These are phyloP conservation scores for Phytophthora tubulina DNA, from an alignment of 352 stramenopile genomes.

Conservation along the genomic window DNA sequence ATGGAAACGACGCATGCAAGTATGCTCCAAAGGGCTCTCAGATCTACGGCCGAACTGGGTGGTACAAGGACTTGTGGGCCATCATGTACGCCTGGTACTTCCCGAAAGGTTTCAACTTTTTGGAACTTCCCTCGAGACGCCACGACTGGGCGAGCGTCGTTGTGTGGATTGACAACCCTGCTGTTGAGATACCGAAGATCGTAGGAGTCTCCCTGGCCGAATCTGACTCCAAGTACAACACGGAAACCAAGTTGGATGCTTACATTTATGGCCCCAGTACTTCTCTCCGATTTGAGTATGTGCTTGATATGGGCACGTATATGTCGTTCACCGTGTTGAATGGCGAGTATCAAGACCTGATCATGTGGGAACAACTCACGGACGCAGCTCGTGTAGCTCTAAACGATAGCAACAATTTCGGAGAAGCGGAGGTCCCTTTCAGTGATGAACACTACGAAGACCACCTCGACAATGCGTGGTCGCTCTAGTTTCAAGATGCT, in stretches of 20 bases:
- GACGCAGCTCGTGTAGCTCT: background rate
- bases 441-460: background rate
- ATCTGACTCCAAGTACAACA: background rate
- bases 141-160: constrained; percentile 3
- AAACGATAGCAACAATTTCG: no score
- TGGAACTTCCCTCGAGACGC: background rate
- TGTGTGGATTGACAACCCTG: constrained; percentile 2
- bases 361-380: background rate
- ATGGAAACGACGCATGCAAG: background rate
- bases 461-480: no score
- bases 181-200: background rate
- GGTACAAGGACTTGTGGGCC: background rate
- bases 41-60: background rate
- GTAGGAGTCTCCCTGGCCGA: background rate
- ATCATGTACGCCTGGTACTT: constrained; percentile 12
- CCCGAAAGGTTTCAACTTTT: background rate
- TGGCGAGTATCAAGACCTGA: background rate
- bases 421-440: background rate
- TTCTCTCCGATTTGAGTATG: no score
- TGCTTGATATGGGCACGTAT: no score
- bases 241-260: no score
- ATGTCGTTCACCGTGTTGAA: background rate
- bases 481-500: no score
- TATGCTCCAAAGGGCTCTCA: background rate
- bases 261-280: no score